Base-by-base conservation (phyloP, 306 rosid species). In the Glycine tomentella region DNA sequence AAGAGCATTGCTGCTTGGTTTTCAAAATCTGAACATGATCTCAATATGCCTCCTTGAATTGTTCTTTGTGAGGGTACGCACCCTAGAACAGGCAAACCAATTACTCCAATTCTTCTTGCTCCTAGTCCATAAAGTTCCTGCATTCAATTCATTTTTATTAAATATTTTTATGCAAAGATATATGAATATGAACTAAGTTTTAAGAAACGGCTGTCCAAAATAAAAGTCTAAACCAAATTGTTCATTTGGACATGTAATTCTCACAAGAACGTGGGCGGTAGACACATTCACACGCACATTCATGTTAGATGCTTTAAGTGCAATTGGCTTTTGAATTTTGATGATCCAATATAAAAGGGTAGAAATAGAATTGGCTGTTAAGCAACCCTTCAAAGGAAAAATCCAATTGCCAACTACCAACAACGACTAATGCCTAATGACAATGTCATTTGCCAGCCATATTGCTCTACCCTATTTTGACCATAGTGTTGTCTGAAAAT, bases 11-110 rank as follows among this genome's bases (percentile, higher is more conserved):
- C 92, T 70, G 89, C 95, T 72, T 51, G 25, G 72, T 94, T 92
- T 50, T 83, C 81, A 3, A 13, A 52, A 72, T 80, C 68, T 48
- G 88, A 82, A 64, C 98, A 94, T 4, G 16, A 75, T 74, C 90
- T 86, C 5, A 45, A 8, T 2, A 53, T 53, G 69, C 89, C 95
- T 75, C 92, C 90, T 31, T n/a, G 66, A 6, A 87, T 25, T 36
- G 92, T 92, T 74, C 95, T 90, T 78, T 90, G 89, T 33, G 91
- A 76, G 31, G 98, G 98, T 42, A 94, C 84, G 31, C 97, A 94
- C 80, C 98, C 95, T 16, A 90, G 72, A 40, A 81, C 52, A 11
- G 90, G 87, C 63, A 90, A 7, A 38, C 89, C 76, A 8, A 91
- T 4, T 14, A 90, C 87, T 46, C 93, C 95, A 62, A 92, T 90